phyloP scores from a whole-genome alignment of 1,139 yeast genomes.

The Hyphopichia khmerensis region DNA sequence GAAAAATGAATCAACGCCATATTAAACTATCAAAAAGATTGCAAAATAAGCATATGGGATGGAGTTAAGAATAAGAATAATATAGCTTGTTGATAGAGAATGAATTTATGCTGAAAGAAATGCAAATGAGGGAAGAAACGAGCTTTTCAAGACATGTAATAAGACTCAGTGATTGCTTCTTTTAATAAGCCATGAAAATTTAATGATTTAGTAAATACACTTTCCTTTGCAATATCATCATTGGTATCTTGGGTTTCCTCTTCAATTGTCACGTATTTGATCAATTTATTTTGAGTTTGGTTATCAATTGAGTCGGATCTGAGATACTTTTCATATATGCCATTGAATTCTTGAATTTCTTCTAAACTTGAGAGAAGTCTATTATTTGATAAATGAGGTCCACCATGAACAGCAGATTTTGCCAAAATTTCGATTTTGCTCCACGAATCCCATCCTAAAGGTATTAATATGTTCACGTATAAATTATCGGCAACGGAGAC shows the following conservation, averaged over 20 bases:
- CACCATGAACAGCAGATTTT: slow-evolving; percentile 16
- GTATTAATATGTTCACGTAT: slow-evolving; percentile 36
- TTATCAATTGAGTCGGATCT: background rate
- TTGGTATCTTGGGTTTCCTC: background rate
- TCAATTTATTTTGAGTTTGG: background rate
- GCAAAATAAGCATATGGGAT: no score
- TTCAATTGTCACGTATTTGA: background rate
- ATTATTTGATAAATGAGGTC: background rate
- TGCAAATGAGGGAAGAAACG: background rate
- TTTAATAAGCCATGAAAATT: background rate
- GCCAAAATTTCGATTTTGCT: slow-evolving; percentile 48
- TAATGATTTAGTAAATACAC: background rate
- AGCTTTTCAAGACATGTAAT: background rate
- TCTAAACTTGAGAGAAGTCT: slow-evolving; percentile 10
- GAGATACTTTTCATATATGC: slow-evolving; percentile 11
- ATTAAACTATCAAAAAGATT: no score
- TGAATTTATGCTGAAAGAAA: background rate
- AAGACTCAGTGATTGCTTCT: background rate
- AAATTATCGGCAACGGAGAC: background rate
- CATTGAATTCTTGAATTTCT: slow-evolving; percentile 11
- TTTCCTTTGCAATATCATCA: background rate
- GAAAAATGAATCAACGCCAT: no score
- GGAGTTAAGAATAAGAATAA: no score
- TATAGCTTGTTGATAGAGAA: no score
- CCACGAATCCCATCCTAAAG: slow-evolving; percentile 52